These are phyloP conservation scores for Ophiostoma triangulosporum DNA, from an alignment of 2,329 filamentous ascomycete species.

Conservation along the genomic window DNA sequence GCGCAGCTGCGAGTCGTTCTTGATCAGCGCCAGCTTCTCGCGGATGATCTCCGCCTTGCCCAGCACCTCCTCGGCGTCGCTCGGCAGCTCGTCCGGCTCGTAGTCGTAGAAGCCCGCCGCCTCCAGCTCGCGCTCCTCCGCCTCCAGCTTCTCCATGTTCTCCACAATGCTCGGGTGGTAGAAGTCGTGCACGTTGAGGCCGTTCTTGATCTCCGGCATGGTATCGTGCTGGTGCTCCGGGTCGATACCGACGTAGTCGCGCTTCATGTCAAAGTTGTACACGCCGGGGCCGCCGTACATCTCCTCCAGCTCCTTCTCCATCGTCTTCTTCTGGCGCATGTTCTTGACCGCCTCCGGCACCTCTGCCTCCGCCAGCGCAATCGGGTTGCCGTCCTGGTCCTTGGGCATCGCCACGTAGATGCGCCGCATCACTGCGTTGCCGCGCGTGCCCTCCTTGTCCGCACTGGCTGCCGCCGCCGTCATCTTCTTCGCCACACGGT, in stretches of 20 bases:
- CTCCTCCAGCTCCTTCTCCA: conserved; percentile 79
- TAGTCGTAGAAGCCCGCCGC: conserved; percentile 95
- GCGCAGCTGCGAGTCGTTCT: conserved; percentile 79
- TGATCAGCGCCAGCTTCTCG: conserved; percentile 83
- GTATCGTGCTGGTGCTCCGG: conserved; percentile 93
- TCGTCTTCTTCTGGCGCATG: conserved; percentile 44
- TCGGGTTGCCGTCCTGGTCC: conserved; percentile 8
- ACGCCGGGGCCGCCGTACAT: conserved; percentile 92
- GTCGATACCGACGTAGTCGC: conserved; percentile 77
- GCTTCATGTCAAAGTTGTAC: conserved; percentile 83
- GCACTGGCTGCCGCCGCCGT: conserved; percentile 74
- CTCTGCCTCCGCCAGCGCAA: conserved; percentile 57
- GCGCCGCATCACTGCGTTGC: conserved; percentile 80
- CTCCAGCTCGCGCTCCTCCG: conserved; percentile 87
- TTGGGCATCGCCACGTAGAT: conserved; percentile 90
- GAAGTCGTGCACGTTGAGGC: conserved; percentile 95
- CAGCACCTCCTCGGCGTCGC: conserved; percentile 73
- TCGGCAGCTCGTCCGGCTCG: conserved; percentile 51
- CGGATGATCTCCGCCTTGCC: conserved; percentile 92
- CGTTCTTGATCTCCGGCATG: conserved; percentile 85
- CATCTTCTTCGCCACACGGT: conserved; percentile 88
- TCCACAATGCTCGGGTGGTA: conserved; percentile 92
- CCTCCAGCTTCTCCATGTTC: conserved; percentile 82
- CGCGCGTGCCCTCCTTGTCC: conserved; percentile 63
- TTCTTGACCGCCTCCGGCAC: conserved; percentile 81